phyloP scores from a whole-genome alignment of 179 eudicot genomes.

The Pouteria campechiana region DNA sequence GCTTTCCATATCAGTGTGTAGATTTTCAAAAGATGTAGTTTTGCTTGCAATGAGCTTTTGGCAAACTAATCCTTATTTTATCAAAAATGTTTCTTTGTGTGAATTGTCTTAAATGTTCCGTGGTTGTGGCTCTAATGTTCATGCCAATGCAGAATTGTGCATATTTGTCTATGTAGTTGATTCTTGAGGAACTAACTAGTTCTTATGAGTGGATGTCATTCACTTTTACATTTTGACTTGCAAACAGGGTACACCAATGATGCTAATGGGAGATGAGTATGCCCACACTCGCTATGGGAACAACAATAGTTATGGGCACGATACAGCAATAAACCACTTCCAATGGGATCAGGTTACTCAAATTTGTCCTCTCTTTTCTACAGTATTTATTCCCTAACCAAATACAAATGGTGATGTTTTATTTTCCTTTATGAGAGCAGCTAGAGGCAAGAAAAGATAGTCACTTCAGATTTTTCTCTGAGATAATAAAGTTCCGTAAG shows the following conservation, averaged over 20 bases:
- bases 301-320: conserved; percentile 97
- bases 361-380: not conserved
- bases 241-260: conserved; percentile 91
- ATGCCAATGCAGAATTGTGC: too few species aligned
- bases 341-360: conserved; percentile 80
- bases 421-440: conserved; percentile 28
- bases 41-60: too few species aligned
- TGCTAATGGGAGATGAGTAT: conserved; percentile 99
- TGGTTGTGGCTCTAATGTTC: too few species aligned
- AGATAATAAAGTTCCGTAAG: conserved; percentile 67
- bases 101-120: too few species aligned
- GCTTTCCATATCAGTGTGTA: too few species aligned
- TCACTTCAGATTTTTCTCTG: conserved; percentile 84
- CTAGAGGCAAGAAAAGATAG: conserved; percentile 48
- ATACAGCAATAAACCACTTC: conserved; percentile 70
- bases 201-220: too few species aligned
- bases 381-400: not conserved
- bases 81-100: too few species aligned
- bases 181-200: too few species aligned
- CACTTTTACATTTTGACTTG: too few species aligned
- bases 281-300: conserved; percentile 95
- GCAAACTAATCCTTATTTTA: too few species aligned
- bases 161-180: too few species aligned
- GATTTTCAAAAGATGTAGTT: too few species aligned
- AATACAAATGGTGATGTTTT: conserved; percentile 8